A percentile compares a stretch with the other conserved stretches of the same genome.
These are phyloP conservation scores for Xylaria venustula DNA, from an alignment of 495 filamentous ascomycete genomes.

Conservation along the genomic window DNA sequence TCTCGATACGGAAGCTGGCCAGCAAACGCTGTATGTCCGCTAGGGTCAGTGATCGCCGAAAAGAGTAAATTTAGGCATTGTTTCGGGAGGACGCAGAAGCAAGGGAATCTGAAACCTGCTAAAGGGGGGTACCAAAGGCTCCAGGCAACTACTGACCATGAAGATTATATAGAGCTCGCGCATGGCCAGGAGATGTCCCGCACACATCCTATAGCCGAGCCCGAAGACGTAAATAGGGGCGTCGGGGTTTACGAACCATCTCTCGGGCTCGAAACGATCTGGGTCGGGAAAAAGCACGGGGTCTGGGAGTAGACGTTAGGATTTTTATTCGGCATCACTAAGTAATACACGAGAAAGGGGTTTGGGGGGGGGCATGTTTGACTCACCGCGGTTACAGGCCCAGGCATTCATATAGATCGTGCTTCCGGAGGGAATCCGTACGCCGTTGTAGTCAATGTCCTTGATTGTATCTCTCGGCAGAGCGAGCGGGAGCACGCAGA, in stretches of 20 bases:
- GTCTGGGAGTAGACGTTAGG: constrained; percentile 34
- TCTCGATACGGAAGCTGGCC: constrained; percentile 56
- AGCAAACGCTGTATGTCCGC: too few relatives aligned
- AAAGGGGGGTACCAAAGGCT: too few relatives aligned
- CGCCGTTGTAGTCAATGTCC: constrained; percentile 57
- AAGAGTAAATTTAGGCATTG: too few relatives aligned
- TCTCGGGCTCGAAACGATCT: constrained; percentile 57
- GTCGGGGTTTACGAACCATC: constrained; percentile 63
- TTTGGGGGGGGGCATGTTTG: too few relatives aligned
- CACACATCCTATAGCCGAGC: constrained; percentile 65
- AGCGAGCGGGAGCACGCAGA: constrained; percentile 59
- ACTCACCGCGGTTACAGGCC: constrained; percentile 61
- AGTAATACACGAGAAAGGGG: not conserved
- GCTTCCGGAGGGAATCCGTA: constrained; percentile 56
- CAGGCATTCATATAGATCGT: constrained; percentile 65
- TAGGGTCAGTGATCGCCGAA: too few relatives aligned
- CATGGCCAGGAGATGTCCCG: constrained; percentile 61
- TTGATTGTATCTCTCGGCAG: constrained; percentile 60
- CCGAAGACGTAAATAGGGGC: constrained; percentile 62
- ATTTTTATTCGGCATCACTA: not conserved
- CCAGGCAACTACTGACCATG: too few relatives aligned
- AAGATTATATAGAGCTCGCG: constrained; percentile 65
- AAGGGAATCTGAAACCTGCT: too few relatives aligned
- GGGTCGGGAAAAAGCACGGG: constrained; percentile 58
- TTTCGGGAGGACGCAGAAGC: too few relatives aligned